Base-by-base conservation (phyloP, 2,329 filamentous ascomycete genomes). In the Sporothrix inflata region DNA sequence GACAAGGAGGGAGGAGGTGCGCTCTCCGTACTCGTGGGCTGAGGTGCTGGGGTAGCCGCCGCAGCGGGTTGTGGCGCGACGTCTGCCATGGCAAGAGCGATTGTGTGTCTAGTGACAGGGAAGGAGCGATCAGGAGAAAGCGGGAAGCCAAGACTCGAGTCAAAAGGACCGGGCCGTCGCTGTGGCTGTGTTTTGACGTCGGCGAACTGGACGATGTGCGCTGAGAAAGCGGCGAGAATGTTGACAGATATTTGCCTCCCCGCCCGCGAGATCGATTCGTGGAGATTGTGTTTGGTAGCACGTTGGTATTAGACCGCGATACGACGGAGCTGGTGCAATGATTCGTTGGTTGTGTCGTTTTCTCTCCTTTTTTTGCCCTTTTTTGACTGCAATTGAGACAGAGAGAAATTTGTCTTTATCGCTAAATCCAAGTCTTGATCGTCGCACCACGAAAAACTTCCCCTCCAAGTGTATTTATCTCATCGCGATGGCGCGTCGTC, bases 391-490 rank as follows among this genome's bases (percentile, higher is more conserved):
- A 45, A 65, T 27, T 45, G 30, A 60, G 6, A n/a, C 21, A 42
- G 27, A 45, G 16, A 5, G 19, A 45, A 16, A 27, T 2, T 27
- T 27, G 38, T 27, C 21, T 42, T 45, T 63, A 40, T 63, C 9
- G 38, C 21, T 27, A 27, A 63, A 42, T 38, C 38, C n/a, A 27
- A 45, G 60, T 19, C 38, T 45, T 65, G 60, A 65, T 65, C 60
- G 38, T 45, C 38, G 60, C 60, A 27, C 60, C 38, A 45, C 3
- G 42, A n/a, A 14, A 21, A 45, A 11, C 38, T 27, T 65, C 8
- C 60, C 60, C 60, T 45, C 38, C 60, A 27, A 65, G 12, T 27
- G 21, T 66, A 66, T 66, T 66, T 49, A 49, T 66, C 49, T 42
- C 63, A n/a, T 66, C 24, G 63, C 45, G 16, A 49, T 11, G 42